A percentile compares a stretch with the other conserved stretches of the same genome.
Evolutionary conservation across 1,139 yeast genomes (phyloP).

Genomic region (Geotrichum restrictum): DNA sequence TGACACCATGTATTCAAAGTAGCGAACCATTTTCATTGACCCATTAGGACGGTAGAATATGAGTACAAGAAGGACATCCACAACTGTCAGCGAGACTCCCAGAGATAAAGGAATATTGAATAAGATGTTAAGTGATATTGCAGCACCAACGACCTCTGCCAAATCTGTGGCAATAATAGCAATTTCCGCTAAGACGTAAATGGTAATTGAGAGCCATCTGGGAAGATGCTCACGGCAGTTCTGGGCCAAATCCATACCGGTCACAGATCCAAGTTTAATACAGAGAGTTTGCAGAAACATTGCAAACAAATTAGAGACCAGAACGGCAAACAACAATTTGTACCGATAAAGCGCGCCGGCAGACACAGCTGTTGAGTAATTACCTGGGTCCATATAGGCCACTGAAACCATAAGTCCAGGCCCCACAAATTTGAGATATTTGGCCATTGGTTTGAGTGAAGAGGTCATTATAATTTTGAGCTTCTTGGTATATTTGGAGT

Average conservation of each 20-base stretch:
- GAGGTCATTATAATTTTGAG: background rate
- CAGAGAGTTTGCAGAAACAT: conserved; percentile 69
- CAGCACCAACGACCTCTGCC: conserved; percentile 87
- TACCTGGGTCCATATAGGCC: conserved; percentile 84
- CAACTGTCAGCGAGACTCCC: conserved; percentile 67
- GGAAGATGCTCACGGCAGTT: conserved; percentile 64
- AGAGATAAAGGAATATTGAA: conserved; percentile 69
- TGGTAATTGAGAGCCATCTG: conserved; percentile 49
- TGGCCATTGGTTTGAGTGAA: conserved; percentile 33
- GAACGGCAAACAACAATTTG: conserved; percentile 60
- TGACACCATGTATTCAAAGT: conserved; percentile 66
- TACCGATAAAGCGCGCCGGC: conserved; percentile 71
- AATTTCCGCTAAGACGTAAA: conserved; percentile 70
- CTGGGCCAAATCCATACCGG: conserved; percentile 72
- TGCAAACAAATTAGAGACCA: conserved; percentile 67
- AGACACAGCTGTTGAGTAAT: conserved; percentile 71
- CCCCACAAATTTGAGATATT: conserved; percentile 60
- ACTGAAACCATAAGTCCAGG: conserved; percentile 76
- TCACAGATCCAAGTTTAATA: conserved; percentile 72
- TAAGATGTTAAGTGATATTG: conserved; percentile 71
- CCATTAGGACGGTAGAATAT: conserved; percentile 71
- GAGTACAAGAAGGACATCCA: conserved; percentile 68
- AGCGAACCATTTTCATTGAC: conserved; percentile 57
- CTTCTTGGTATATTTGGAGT: too few relatives aligned
- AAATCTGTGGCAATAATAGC: conserved; percentile 83